Base-by-base conservation (phyloP, 1,284 basidiomycete genomes). In the Erythrobasidium hasegawianum region DNA sequence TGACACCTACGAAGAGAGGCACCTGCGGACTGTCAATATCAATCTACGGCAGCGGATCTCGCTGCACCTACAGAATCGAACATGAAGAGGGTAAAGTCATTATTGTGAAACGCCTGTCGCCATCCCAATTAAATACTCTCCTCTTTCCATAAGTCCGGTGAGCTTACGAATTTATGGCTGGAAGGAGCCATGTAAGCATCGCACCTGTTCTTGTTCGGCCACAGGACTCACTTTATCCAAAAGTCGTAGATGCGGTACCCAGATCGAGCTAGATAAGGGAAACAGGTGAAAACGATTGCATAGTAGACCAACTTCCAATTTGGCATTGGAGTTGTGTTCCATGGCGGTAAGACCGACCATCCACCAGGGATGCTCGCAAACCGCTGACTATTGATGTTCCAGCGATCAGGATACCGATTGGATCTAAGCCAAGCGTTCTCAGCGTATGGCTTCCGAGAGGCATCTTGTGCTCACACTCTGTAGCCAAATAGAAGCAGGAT, bases 301-400 rank as follows among this genome's bases (percentile, higher is more conserved):
- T 47, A 47, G 43, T 47, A 47, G 4, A 47, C 43, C n/a, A 18
- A 18, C 43, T 47, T 47, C 43, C 43, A 47, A 24, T 47, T 47
- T 24, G 43, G 22, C 43, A 47, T 47, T 4, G 43, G 43, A 5
- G 43, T 47, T 24, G 43, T 14, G 14, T 47, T 47, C 43, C 43
- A 47, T 18, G 43, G 43, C 16, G 43, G 43, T 47, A 47, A 24
- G 16, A 47, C 43, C 16, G 43, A 47, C 16, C 16, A 47, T n/a
- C 43, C 43, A 16, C n/a, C 22, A 18, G 43, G 43, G 22, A 47
- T 18, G n/a, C 16, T 47, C 43, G 43, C 22, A 24, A 47, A 47
- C 7, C 43, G 43, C 22, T 47, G 43, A 24, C 43, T 47, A 47
- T n/a, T 47, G n/a, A 24, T 47, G 43, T 47, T 24, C 43, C 43